Evolutionary conservation across 306 rosid species (phyloP).

Genomic region (Acacia melanoxylon): DNA sequence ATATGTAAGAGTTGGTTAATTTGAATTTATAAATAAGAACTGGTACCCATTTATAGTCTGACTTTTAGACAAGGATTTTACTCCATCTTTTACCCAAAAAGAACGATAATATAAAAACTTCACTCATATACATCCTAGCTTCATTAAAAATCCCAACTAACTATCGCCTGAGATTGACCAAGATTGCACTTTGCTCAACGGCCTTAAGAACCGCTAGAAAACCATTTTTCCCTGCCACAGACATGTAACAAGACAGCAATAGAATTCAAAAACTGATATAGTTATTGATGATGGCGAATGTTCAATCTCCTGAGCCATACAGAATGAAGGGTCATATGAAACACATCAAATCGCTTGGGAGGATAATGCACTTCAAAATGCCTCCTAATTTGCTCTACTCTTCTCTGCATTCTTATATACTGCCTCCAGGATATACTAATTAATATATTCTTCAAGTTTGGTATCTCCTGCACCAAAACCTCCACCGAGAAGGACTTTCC

Average conservation of each 20-base stretch:
- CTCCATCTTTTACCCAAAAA: neutral
- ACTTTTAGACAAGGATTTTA: neutral
- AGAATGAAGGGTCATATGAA: constrained; percentile 93
- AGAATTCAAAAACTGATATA: neutral
- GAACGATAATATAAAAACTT: neutral
- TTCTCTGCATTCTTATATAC: constrained; percentile 74
- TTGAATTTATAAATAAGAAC: too few relatives aligned
- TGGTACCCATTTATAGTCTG: neutral
- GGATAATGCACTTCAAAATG: constrained; percentile 83
- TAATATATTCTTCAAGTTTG: constrained; percentile 70
- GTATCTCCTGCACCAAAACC: constrained; percentile 62
- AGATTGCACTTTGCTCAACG: neutral
- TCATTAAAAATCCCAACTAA: too few relatives aligned
- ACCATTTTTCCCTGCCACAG: neutral
- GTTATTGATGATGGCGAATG: constrained; percentile 40
- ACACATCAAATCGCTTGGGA: constrained; percentile 72
- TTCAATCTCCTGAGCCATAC: constrained; percentile 89
- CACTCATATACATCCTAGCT: too few relatives aligned
- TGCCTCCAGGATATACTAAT: constrained; percentile 49
- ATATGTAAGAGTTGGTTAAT: too few relatives aligned
- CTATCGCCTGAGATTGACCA: too few relatives aligned
- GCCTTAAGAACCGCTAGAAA: neutral
- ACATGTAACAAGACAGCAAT: neutral
- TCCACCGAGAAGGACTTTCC: constrained; percentile 77
- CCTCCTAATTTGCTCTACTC: constrained; percentile 60